Percentiles rank a stretch among this genome's conserved stretches.
phyloP scores from a whole-genome alignment of 2,329 filamentous ascomycete species.

The Arthrobotrys pseudoclavata region DNA sequence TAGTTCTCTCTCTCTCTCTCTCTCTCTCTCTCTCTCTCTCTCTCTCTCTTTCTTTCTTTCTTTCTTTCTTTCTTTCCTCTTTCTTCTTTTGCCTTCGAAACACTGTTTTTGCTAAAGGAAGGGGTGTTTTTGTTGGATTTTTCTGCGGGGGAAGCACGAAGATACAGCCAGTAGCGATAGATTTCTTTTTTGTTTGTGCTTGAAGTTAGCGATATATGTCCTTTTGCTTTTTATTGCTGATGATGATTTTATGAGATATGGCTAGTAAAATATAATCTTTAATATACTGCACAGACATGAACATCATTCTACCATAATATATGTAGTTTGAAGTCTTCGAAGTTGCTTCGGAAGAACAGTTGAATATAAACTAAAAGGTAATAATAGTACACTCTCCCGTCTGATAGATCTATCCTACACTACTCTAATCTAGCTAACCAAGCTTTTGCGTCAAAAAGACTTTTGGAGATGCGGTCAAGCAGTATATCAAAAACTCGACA shows the following conservation, averaged over 20 bases:
- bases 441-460: constrained; percentile 22
- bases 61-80: not conserved
- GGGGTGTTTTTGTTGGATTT: constrained; percentile 6
- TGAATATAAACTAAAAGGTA: not conserved
- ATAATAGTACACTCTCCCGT: constrained; percentile 18
- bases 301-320: not conserved
- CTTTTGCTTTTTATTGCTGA: not conserved
- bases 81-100: not conserved
- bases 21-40: no score
- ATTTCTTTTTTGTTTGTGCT: not conserved
- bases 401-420: constrained; percentile 5
- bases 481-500: constrained; percentile 4
- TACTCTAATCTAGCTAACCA: constrained; percentile 39
- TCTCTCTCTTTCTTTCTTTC: not conserved
- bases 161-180: constrained; percentile 15
- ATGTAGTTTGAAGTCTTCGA: not conserved
- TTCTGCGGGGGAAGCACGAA: not conserved
- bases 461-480: constrained; percentile 22
- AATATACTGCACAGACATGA: not conserved
- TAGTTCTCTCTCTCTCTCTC: no score
- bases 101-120: not conserved
- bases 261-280: constrained; percentile 21
- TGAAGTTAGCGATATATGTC: constrained; percentile 2
- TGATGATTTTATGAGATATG: constrained; percentile 13
- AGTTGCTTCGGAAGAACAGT: no score